Percentiles rank a stretch among this genome's conserved stretches.
These are phyloP conservation scores for Candida ulmi DNA, from an alignment of 805 yeast genomes.

Conservation along the genomic window DNA sequence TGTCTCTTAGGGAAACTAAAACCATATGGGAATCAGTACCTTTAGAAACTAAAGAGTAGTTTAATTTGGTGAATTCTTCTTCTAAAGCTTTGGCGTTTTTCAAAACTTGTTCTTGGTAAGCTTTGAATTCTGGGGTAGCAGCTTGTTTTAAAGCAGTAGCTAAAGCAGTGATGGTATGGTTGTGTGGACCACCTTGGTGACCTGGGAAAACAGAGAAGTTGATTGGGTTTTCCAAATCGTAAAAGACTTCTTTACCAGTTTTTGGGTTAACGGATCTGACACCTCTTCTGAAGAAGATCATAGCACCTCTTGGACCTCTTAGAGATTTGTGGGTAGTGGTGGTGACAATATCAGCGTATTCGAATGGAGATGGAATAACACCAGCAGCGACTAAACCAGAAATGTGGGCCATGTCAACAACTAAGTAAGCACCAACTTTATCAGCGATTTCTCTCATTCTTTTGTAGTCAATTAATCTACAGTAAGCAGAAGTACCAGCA, in stretches of 20 bases:
- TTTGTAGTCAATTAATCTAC: slow-evolving; percentile 93
- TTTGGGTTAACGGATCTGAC: slow-evolving; percentile 74
- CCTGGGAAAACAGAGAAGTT: slow-evolving; percentile 99
- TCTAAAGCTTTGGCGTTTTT: slow-evolving; percentile 86
- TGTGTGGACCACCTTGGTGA: slow-evolving; percentile 99
- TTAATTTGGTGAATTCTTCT: slow-evolving; percentile 59
- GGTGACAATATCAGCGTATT: slow-evolving; percentile 95
- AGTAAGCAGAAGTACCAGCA: slow-evolving; percentile 98
- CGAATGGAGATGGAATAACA: slow-evolving; percentile 94
- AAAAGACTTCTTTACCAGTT: slow-evolving; percentile 85
- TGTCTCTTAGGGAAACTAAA: slow-evolving; percentile 79
- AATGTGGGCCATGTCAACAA: slow-evolving; percentile 98
- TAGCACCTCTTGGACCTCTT: slow-evolving; percentile 99
- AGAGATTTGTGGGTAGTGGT: slow-evolving; percentile 98
- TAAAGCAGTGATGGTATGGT: slow-evolving; percentile 96
- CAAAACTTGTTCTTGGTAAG: slow-evolving; percentile 83
- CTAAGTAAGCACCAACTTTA: slow-evolving; percentile 92
- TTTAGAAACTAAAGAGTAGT: slow-evolving; percentile 79
- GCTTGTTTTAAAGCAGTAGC: slow-evolving; percentile 98
- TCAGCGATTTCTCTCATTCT: slow-evolving; percentile 96
- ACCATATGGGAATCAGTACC: slow-evolving; percentile 99
- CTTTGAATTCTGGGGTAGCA: slow-evolving; percentile 80
- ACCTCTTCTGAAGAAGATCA: slow-evolving; percentile 98
- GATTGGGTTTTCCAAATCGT: slow-evolving; percentile 91
- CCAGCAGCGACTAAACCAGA: slow-evolving; percentile 95